A percentile compares a stretch with the other conserved stretches of the same genome.
Evolutionary conservation across 2,329 filamentous ascomycete genomes (phyloP).

Genomic region (Aureobasidium sp.): DNA sequence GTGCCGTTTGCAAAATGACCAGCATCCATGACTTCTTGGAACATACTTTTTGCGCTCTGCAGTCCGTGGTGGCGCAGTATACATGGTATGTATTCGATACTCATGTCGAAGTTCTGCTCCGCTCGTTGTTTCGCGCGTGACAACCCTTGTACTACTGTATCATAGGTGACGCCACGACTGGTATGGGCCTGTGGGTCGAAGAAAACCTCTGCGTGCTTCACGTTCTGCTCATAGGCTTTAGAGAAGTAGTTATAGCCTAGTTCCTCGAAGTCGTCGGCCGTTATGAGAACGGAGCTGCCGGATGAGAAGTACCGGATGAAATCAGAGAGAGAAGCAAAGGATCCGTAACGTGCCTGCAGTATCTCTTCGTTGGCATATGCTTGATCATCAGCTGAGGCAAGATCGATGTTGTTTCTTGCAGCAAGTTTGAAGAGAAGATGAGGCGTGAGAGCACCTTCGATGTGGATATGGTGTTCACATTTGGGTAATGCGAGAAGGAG

Average conservation of each 20-base stretch:
- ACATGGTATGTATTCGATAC: slow-evolving; percentile 12
- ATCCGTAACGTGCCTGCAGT: slow-evolving; percentile 3
- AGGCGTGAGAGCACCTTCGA: slow-evolving; percentile 9
- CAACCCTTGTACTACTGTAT: slow-evolving; percentile 11
- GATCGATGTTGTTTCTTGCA: background rate
- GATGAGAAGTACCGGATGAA: slow-evolving; percentile 6
- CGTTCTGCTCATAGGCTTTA: background rate
- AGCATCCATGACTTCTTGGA: background rate
- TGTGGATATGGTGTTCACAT: slow-evolving; percentile 10
- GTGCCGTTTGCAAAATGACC: background rate
- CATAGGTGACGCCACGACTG: slow-evolving; percentile 5
- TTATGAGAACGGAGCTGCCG: background rate
- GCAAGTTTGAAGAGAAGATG: slow-evolving; percentile 1
- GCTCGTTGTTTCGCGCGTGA: slow-evolving; percentile 12
- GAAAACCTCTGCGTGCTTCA: slow-evolving; percentile 14
- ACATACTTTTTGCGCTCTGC: background rate
- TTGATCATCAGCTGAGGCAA: background rate
- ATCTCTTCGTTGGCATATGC: background rate
- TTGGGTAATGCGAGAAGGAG: slow-evolving; percentile 4
- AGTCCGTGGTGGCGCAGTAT: slow-evolving; percentile 11
- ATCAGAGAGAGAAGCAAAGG: background rate
- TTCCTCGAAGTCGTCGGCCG: slow-evolving; percentile 2
- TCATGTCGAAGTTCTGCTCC: slow-evolving; percentile 10
- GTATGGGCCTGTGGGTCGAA: slow-evolving; percentile 17
- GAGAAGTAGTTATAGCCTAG: slow-evolving; percentile 1